Percentiles rank a stretch among this genome's conserved stretches.
These are phyloP conservation scores for Saccharum spontaneum DNA, from an alignment of 176 grass and related monocot species.

Conservation along the genomic window DNA sequence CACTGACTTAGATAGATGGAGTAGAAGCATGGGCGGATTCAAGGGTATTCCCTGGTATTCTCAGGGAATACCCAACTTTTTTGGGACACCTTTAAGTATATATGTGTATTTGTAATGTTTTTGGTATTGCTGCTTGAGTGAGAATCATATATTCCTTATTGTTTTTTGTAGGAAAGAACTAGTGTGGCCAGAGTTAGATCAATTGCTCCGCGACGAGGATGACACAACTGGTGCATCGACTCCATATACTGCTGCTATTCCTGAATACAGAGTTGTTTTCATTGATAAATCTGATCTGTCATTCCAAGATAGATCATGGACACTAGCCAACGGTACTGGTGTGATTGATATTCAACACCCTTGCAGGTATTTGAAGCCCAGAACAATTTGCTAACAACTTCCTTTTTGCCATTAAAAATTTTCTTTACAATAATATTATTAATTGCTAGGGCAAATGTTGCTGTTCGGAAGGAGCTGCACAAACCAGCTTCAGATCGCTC, in stretches of 20 bases:
- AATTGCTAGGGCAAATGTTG: constrained; percentile 71
- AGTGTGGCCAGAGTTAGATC: constrained; percentile 88
- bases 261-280: constrained; percentile 82
- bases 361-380: constrained; percentile 55
- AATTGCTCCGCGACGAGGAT: constrained; percentile 72
- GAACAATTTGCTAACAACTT: constrained; percentile 14
- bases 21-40: not conserved
- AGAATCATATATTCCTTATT: not conserved
- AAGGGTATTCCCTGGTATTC: too few relatives aligned
- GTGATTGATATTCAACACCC: constrained; percentile 82
- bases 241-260: constrained; percentile 90
- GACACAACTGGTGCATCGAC: constrained; percentile 64
- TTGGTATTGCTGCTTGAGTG: constrained; percentile 4
- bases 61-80: too few relatives aligned
- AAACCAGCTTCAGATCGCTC: constrained; percentile 80
- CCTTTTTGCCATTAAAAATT: constrained; percentile 17
- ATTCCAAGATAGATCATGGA: constrained; percentile 63
- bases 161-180: constrained; percentile 77
- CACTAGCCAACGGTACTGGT: constrained; percentile 66
- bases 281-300: constrained; percentile 53
- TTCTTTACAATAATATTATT: constrained; percentile 33
- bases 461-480: constrained; percentile 79
- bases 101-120: not conserved
- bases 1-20: not conserved
- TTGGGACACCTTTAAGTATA: too few relatives aligned